Conservation (phyloP, 2,329 filamentous ascomycete species). For the Stagonosporopsis rhizophila region DNA sequence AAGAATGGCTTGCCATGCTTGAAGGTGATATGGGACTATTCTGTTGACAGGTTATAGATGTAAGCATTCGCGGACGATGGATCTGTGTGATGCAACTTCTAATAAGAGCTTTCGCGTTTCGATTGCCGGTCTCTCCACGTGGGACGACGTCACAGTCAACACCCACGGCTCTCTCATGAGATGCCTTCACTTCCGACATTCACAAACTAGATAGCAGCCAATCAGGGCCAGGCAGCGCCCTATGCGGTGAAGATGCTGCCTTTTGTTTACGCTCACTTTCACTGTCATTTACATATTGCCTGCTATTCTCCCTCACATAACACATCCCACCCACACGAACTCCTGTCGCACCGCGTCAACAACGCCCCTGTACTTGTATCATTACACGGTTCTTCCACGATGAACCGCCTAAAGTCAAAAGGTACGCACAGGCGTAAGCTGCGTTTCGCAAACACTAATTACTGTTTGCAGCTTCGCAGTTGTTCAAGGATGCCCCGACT, state of each 20-base stretch:
- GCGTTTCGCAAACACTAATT: neutral
- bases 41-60: neutral
- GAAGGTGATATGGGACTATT: neutral
- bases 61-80: neutral
- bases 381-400: neutral
- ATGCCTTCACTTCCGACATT: neutral
- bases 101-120: neutral
- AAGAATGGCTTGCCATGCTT: conserved; percentile 1
- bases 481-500: conserved; percentile 27
- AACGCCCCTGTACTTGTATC: neutral
- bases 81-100: no score
- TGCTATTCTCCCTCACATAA: neutral
- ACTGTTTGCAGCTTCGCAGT: conserved; percentile 26
- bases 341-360: neutral
- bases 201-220: neutral
- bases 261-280: neutral
- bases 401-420: conserved; percentile 32
- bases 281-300: conserved; percentile 2
- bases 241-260: conserved; percentile 1
- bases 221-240: neutral
- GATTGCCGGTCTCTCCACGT: neutral
- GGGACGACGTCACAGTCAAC: conserved; percentile 1
- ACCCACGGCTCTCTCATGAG: neutral
- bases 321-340: neutral
- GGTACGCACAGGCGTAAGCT: conserved; percentile 14